Base-by-base conservation (phyloP, 192 early-diverging fungal genomes). In the Coemansia sp. region DNA sequence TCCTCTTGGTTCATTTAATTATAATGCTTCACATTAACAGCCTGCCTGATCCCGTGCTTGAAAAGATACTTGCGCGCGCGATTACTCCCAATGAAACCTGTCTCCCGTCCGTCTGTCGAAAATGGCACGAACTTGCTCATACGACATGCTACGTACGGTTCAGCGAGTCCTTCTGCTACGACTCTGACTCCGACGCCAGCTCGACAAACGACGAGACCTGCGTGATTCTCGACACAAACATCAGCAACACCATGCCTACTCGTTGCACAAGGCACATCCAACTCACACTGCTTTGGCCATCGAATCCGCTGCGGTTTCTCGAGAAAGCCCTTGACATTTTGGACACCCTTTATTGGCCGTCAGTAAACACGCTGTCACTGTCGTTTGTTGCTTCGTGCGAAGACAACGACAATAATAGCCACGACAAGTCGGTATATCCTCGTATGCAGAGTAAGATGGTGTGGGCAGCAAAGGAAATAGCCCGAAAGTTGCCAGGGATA, bases 241-340 rank as follows among this genome's bases (percentile, higher is more conserved):
- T 54, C 37, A 23, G 19, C 17, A 19, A 3, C 3, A 41, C 13
- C 9, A 38, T 12, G 2, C 10, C 4, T 17, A 19, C 5, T 11
- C 53, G 40, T 21, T 41, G 19, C 9, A 19, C 17, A 8, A 38
- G 81, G 34, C 54, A 84, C 39, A 63, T 89, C 38, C 84, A 83
- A 62, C 70, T 83, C 17, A 81, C 83, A 1, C 80, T 87, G 11
- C 73, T 86, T 52, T 81, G 14, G 81, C 80, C 61, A 41, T 54
- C 27, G 4, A 41, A 54, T 15, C 53, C 53, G 1, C 4, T 54
- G 37, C 37, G 17, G 1, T 54, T 40, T 19, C 40, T 54, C 21
- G 22, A 41, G 12, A 38, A 54, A 19, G 39, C 40, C 11, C 34
- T 54, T 9, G 4, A 9, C 18, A 54, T 12, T 9, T 38, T 54